Percentiles rank a stretch among this genome's conserved stretches.
These are phyloP conservation scores for Aspergillus texensis DNA, from an alignment of 2,329 filamentous ascomycete species.

Conservation along the genomic window DNA sequence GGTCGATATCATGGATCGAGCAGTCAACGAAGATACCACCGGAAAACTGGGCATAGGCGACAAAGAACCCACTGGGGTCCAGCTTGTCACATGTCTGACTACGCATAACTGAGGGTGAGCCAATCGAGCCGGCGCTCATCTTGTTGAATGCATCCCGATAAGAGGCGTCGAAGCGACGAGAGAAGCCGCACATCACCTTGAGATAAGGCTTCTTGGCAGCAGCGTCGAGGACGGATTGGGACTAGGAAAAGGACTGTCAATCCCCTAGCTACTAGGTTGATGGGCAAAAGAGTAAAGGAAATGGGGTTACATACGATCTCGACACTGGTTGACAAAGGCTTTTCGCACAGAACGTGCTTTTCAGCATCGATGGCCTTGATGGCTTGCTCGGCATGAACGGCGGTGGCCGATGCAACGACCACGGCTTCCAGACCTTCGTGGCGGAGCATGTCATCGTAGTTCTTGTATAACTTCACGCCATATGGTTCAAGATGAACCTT, in stretches of 20 bases:
- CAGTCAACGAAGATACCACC: constrained; percentile 74
- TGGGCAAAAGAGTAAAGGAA: background rate
- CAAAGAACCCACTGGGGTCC: constrained; percentile 68
- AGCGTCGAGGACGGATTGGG: constrained; percentile 62
- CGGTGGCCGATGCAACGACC: constrained; percentile 58
- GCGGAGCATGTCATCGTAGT: constrained; percentile 61
- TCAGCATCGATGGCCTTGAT: constrained; percentile 59
- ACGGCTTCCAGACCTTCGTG: constrained; percentile 59
- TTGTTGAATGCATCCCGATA: constrained; percentile 63
- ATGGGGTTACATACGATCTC: constrained; percentile 53
- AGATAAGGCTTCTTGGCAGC: constrained; percentile 59
- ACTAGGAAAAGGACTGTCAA: constrained; percentile 41
- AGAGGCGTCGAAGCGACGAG: constrained; percentile 66
- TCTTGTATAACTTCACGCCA: constrained; percentile 56
- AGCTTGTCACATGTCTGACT: constrained; percentile 70
- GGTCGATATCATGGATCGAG: constrained; percentile 70
- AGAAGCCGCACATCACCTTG: constrained; percentile 70
- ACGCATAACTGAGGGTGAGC: constrained; percentile 62
- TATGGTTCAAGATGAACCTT: constrained; percentile 53
- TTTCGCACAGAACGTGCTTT: constrained; percentile 62
- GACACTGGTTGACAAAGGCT: constrained; percentile 56
- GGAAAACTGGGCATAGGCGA: constrained; percentile 65
- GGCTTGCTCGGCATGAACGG: constrained; percentile 59
- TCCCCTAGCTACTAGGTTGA: no score
- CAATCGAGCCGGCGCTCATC: constrained; percentile 59